Evolutionary conservation across 1,284 basidiomycete species (phyloP).

Genomic region (Xerocomus nothofagi): DNA sequence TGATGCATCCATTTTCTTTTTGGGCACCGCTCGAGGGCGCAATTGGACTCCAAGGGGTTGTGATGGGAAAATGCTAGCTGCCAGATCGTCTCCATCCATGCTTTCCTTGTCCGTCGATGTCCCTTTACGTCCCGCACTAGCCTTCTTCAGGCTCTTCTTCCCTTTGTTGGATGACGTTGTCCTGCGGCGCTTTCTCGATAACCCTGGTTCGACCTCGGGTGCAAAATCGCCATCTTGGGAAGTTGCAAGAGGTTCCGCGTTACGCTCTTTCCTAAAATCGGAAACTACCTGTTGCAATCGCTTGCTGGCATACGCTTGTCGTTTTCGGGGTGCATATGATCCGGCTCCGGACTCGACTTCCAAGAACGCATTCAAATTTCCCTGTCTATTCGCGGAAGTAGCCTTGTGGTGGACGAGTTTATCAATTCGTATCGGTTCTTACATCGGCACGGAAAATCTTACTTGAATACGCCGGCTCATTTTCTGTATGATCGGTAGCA

Average conservation of each 20-base stretch:
- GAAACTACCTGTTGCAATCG: slow-evolving; percentile 89
- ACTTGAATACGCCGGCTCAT: slow-evolving; percentile 81
- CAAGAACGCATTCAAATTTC: slow-evolving; percentile 65
- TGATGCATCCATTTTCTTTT: slow-evolving; percentile 26
- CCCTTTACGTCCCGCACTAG: slow-evolving; percentile 10
- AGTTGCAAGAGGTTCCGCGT: slow-evolving; percentile 1
- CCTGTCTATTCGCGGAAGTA: slow-evolving; percentile 71
- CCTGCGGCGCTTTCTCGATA: slow-evolving; percentile 32
- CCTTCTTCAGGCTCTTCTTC: slow-evolving; percentile 17
- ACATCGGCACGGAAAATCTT: slow-evolving; percentile 13
- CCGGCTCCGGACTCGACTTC: slow-evolving; percentile 61
- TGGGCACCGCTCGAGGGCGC: slow-evolving; percentile 38
- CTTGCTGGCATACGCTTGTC: slow-evolving; percentile 82
- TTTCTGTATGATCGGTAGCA: slow-evolving; percentile 92
- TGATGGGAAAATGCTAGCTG: slow-evolving; percentile 17
- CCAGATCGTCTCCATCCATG: slow-evolving; percentile 20
- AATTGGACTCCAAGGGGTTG: slow-evolving; percentile 30
- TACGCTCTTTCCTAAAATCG: slow-evolving; percentile 66
- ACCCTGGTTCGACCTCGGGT: slow-evolving; percentile 23
- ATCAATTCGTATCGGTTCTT: slow-evolving; percentile 1
- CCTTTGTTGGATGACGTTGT: slow-evolving; percentile 21
- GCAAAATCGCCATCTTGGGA: slow-evolving; percentile 23
- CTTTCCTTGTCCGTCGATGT: slow-evolving; percentile 23
- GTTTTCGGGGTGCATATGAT: slow-evolving; percentile 72
- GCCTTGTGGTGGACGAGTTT: slow-evolving; percentile 39